These are phyloP conservation scores for Biscogniauxia sp. DNA, from an alignment of 2,329 filamentous ascomycete genomes.

Conservation along the genomic window DNA sequence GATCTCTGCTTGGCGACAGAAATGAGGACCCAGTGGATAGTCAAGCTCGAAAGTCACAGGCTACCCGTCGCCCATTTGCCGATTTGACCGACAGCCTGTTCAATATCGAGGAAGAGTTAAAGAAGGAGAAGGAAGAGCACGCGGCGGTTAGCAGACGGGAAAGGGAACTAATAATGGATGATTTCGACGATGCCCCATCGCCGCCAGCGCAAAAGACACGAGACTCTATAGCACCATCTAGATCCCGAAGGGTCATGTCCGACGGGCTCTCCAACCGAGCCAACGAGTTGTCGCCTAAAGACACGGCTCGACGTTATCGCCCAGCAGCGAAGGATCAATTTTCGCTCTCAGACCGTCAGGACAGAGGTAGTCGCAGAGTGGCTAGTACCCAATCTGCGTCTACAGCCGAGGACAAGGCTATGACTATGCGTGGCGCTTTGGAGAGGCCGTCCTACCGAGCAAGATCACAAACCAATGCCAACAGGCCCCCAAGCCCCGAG, in stretches of 20 bases:
- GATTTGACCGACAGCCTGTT: conserved; percentile 32
- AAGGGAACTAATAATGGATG: conserved; percentile 17
- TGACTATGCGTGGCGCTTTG: conserved; percentile 14
- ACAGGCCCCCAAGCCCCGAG: conserved; percentile 25
- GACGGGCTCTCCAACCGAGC: conserved; percentile 24
- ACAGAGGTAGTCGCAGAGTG: conserved; percentile 5
- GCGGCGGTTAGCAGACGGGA: conserved; percentile 16
- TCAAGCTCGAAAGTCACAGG: conserved; percentile 2
- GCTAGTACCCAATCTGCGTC: conserved; percentile 9
- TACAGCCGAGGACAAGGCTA: conserved; percentile 11
- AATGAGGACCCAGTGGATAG: conserved; percentile 7
- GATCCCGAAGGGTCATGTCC: conserved; percentile 19
- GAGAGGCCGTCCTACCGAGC: conserved; percentile 19
- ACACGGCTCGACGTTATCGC: conserved; percentile 3
- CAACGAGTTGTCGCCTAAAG: conserved; percentile 20
- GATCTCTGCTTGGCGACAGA: conserved; percentile 20
- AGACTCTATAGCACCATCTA: conserved; percentile 7
- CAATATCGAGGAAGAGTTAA: conserved; percentile 28
- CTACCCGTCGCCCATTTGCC: conserved; percentile 7
- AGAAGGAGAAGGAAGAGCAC: conserved; percentile 22
- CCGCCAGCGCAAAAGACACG: conserved; percentile 7
- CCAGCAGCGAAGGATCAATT: background rate
- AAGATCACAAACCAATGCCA: conserved; percentile 25
- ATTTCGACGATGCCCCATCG: conserved; percentile 6
- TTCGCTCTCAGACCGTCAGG: conserved; percentile 5